Evolutionary conservation across 805 yeast species (phyloP).

Genomic region (Suhomyces faveliae): DNA sequence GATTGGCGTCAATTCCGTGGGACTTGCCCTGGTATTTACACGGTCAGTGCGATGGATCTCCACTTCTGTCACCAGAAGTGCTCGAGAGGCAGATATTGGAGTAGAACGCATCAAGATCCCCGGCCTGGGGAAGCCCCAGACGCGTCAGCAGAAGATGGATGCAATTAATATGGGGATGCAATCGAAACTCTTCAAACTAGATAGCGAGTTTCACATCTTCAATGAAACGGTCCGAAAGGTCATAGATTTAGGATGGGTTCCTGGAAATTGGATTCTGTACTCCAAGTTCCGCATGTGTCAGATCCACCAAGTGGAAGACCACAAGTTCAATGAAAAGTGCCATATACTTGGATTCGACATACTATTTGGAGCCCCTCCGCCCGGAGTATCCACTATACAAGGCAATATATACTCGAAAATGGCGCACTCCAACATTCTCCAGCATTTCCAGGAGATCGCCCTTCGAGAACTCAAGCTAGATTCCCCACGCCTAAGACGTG

Average conservation of each 20-base stretch:
- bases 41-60: not conserved
- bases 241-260: slow-evolving; percentile 40
- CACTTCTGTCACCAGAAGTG: not conserved
- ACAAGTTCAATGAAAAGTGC: slow-evolving; percentile 29
- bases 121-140: slow-evolving; percentile 10
- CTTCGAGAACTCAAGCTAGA: slow-evolving; percentile 14
- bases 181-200: slow-evolving; percentile 27
- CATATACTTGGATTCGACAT: slow-evolving; percentile 50
- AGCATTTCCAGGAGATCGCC: slow-evolving; percentile 30
- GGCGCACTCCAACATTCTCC: slow-evolving; percentile 22
- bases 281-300: slow-evolving; percentile 26
- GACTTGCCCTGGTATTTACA: not conserved
- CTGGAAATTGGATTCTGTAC: slow-evolving; percentile 42
- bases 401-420: slow-evolving; percentile 75
- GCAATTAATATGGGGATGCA: slow-evolving; percentile 22
- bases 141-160: slow-evolving; percentile 27
- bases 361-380: slow-evolving; percentile 73
- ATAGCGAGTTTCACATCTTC: slow-evolving; percentile 28
- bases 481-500: slow-evolving; percentile 9
- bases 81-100: slow-evolving; percentile 7
- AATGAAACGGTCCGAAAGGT: slow-evolving; percentile 26
- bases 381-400: slow-evolving; percentile 76
- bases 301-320: slow-evolving; percentile 29
- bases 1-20: not conserved
- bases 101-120: slow-evolving; percentile 9